These are phyloP conservation scores for Tephrocybe sp. DNA, from an alignment of 768 basidiomycete genomes.

Conservation along the genomic window DNA sequence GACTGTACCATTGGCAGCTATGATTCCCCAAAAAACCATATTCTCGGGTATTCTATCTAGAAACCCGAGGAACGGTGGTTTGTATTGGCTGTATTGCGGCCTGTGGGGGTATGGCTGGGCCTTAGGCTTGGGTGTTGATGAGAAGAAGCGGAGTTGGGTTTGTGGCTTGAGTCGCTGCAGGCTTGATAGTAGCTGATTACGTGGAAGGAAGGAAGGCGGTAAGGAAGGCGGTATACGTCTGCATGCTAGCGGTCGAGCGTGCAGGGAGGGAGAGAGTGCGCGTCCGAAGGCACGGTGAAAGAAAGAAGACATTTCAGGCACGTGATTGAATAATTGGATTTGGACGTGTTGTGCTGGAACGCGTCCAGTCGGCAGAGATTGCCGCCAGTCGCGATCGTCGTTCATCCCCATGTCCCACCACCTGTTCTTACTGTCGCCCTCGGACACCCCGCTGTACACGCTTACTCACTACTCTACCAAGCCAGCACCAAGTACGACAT, in stretches of 20 bases:
- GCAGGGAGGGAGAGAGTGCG: background rate
- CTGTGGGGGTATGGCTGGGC: constrained; percentile 19
- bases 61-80: constrained; percentile 29
- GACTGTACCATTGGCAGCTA: constrained; percentile 62
- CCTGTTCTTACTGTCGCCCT: constrained; percentile 81
- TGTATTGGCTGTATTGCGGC: background rate
- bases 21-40: constrained; percentile 59
- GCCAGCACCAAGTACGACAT: constrained; percentile 56
- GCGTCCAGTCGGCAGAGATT: constrained; percentile 4
- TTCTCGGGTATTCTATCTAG: constrained; percentile 56
- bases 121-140: constrained; percentile 9
- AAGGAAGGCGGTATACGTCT: constrained; percentile 1
- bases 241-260: constrained; percentile 7
- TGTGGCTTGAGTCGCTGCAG: background rate
- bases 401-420: constrained; percentile 72
- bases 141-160: constrained; percentile 12
- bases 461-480: constrained; percentile 82
- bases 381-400: background rate
- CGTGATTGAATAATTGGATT: constrained; percentile 11
- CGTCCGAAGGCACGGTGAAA: constrained; percentile 9
- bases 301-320: constrained; percentile 12
- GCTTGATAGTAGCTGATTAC: background rate
- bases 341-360: constrained; percentile 7
- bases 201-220: background rate
- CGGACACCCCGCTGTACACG: constrained; percentile 84